phyloP scores from a whole-genome alignment of 2,329 filamentous ascomycete genomes.

The Diplodia seriata region DNA sequence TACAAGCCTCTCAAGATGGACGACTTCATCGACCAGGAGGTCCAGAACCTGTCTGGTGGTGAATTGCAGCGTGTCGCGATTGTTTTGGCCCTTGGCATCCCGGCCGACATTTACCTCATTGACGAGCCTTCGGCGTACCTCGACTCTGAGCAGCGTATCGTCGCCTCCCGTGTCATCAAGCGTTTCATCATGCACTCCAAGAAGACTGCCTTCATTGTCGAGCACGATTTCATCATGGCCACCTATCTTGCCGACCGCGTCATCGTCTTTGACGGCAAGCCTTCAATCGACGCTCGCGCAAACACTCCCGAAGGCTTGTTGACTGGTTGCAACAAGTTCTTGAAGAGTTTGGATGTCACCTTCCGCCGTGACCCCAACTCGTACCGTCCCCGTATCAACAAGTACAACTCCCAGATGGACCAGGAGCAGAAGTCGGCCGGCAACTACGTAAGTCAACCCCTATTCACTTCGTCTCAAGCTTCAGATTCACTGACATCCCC shows the following conservation, averaged over 20 bases:
- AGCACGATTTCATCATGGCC: conserved; percentile 99
- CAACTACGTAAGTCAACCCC: conserved; percentile 75
- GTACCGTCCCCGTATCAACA: conserved; percentile 98
- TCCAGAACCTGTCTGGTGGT: conserved; percentile 98
- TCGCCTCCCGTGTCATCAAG: conserved; percentile 97
- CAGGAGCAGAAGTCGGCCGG: conserved; percentile 94
- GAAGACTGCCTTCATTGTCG: conserved; percentile 98
- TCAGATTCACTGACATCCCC: conserved; percentile 5
- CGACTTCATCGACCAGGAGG: conserved; percentile 99
- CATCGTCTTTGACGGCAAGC: conserved; percentile 96
- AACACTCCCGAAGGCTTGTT: conserved; percentile 90
- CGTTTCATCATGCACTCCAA: conserved; percentile 99
- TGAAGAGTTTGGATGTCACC: conserved; percentile 96
- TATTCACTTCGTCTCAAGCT: no score
- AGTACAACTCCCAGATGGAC: conserved; percentile 91
- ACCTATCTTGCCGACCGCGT: conserved; percentile 87
- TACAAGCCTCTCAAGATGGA: conserved; percentile 99
- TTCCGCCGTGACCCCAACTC: conserved; percentile 98
- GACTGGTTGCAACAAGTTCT: conserved; percentile 94
- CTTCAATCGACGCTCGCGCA: conserved; percentile 85
- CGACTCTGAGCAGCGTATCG: conserved; percentile 98
- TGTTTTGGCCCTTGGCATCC: conserved; percentile 91
- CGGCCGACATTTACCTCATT: conserved; percentile 97
- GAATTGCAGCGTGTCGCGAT: conserved; percentile 99
- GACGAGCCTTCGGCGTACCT: conserved; percentile 95